Base-by-base conservation (phyloP, 192 early-diverging fungal species). In the Coemansia sp. region DNA sequence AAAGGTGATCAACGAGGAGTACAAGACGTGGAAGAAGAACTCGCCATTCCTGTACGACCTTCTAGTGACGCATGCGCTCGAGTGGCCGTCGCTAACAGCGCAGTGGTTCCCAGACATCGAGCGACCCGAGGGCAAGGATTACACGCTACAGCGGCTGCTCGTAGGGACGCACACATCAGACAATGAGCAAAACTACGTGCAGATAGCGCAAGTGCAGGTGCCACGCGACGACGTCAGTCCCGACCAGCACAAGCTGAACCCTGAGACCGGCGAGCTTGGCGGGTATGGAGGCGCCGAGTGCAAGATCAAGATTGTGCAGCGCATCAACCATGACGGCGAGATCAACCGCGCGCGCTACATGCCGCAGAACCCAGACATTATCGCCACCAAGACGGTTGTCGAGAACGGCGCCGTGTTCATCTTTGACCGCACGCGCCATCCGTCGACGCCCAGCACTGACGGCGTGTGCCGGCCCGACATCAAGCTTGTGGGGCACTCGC, bases 21-120 rank as follows among this genome's bases (percentile, higher is more conserved):
- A 98, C 83, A 98, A 98, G 83, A 93, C 94, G 60, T 99, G 97
- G 97, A 99, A 99, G 75, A 99, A 99, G 86, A 99, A 99, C 84
- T 92, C 91, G 15, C 97, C 97, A 34, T 99, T 99, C 69, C 88
- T 99, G 23, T 99, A 99, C 76, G 97, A 99, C 82, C 87, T 94
- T 35, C 91, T 99, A 13, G 88, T 99, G 23, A 96, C 97, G 15
- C 97, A 99, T 69, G 95, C 97, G n/a, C 83, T 99, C 16, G 94
- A 97, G 75, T 99, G 97, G 97, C 97, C 97, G 12, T 94, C 94
- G 42, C 84, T 99, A 63, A 99, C 97, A 29, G 88, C 88, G 62
- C 97, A 99, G 81, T 99, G 97, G 97, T 87, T 97, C 58, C 95
- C 95, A 3, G 94, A 95, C 66, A 87, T 95, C 26, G 93, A 96